A percentile compares a stretch with the other conserved stretches of the same genome.
Conservation (phyloP, 2,329 filamentous ascomycete species). For the Thelonectria rubi region DNA sequence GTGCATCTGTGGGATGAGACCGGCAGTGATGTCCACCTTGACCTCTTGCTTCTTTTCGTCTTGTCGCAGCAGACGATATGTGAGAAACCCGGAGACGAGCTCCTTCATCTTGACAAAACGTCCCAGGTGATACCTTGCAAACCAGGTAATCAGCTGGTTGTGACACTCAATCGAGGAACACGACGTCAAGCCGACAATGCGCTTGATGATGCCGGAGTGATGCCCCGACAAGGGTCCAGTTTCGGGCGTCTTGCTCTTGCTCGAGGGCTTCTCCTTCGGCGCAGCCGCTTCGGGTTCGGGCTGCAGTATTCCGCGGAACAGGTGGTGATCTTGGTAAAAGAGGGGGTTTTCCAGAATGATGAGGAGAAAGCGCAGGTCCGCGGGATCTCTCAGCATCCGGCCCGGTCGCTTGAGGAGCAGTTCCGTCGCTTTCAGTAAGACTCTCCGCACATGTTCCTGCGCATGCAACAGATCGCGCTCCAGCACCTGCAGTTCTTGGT, state of each 20-base stretch:
- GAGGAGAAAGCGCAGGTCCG: slow-evolving; percentile 80
- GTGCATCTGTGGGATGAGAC: slow-evolving; percentile 77
- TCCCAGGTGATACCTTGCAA: slow-evolving; percentile 72
- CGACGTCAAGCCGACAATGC: slow-evolving; percentile 81
- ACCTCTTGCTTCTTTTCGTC: slow-evolving; percentile 71
- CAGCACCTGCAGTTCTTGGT: slow-evolving; percentile 53
- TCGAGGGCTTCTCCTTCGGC: slow-evolving; percentile 28
- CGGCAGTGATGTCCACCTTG: slow-evolving; percentile 68
- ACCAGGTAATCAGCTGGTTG: slow-evolving; percentile 79
- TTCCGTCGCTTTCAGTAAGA: slow-evolving; percentile 81
- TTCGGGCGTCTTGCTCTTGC: slow-evolving; percentile 39
- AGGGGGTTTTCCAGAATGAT: slow-evolving; percentile 83
- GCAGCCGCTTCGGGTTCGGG: slow-evolving; percentile 34
- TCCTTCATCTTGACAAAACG: slow-evolving; percentile 81
- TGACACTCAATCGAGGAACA: slow-evolving; percentile 81
- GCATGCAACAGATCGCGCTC: slow-evolving; percentile 63
- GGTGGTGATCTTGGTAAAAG: slow-evolving; percentile 60
- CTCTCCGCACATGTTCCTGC: slow-evolving; percentile 73
- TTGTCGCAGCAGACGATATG: slow-evolving; percentile 78
- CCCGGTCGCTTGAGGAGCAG: slow-evolving; percentile 82
- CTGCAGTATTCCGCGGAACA: slow-evolving; percentile 54
- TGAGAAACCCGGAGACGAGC: slow-evolving; percentile 79
- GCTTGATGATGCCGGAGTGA: slow-evolving; percentile 86
- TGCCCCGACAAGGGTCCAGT: slow-evolving; percentile 65
- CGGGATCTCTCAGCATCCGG: slow-evolving; percentile 70